Percentiles rank a stretch among this genome's conserved stretches.
phyloP scores from a whole-genome alignment of 768 basidiomycete species.

The Amanita pallidorosea region DNA sequence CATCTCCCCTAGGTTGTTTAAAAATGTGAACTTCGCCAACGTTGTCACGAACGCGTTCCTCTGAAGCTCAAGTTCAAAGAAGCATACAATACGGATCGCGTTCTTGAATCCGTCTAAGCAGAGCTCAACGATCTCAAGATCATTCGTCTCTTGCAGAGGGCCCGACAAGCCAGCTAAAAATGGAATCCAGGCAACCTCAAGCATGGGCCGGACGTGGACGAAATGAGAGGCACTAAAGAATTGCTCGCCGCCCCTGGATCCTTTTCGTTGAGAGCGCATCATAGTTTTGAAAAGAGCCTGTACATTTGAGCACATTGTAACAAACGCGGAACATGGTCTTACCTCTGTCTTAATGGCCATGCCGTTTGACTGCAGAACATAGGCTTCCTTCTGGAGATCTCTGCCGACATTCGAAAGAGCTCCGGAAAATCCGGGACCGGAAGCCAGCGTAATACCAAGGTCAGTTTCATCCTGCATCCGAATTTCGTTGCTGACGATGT shows the following conservation, averaged over 20 bases:
- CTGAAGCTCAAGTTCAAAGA: constrained; percentile 94
- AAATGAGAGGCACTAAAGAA: constrained; percentile 97
- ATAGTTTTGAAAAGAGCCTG: constrained; percentile 89
- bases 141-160: constrained; percentile 91
- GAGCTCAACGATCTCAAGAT: constrained; percentile 82
- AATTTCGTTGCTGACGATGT: constrained; percentile 88
- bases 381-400: constrained; percentile 93
- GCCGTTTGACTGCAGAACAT: constrained; percentile 88
- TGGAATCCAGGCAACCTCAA: constrained; percentile 98
- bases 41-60: constrained; percentile 99
- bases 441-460: constrained; percentile 29
- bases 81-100: constrained; percentile 93
- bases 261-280: constrained; percentile 85
- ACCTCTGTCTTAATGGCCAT: constrained; percentile 98
- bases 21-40: constrained; percentile 91
- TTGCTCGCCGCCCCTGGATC: constrained; percentile 67
- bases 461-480: constrained; percentile 98
- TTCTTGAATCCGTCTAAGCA: constrained; percentile 94
- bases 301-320: constrained; percentile 5
- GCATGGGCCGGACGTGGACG: constrained; percentile 96
- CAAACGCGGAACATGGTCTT: constrained; percentile 3
- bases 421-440: constrained; percentile 67
- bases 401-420: constrained; percentile 85
- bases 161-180: constrained; percentile 93
- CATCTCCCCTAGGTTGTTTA: constrained; percentile 98